These are phyloP conservation scores for Cryptosporidium sp. DNA, from an alignment of 169 alveolate genomes.

Conservation along the genomic window DNA sequence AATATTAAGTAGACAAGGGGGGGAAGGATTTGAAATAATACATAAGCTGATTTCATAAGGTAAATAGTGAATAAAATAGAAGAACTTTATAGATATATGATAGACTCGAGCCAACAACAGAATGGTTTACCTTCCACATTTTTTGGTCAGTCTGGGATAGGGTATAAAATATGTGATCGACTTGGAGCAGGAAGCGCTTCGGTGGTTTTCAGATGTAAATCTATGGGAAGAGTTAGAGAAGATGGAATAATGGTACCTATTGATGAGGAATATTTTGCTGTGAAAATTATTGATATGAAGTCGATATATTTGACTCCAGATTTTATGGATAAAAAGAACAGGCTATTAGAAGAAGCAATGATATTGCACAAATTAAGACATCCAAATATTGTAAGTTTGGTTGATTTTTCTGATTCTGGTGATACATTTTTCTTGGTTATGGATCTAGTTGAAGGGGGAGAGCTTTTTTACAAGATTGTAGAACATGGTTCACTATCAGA, in stretches of 20 bases:
- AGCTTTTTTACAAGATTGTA: constrained; percentile 88
- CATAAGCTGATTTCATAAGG: neutral
- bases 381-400: constrained; percentile 84
- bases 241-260: constrained; percentile 64
- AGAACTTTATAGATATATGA: neutral
- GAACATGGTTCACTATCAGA: constrained; percentile 83
- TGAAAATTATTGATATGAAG: constrained; percentile 42
- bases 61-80: neutral
- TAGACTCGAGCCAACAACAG: neutral
- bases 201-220: constrained; percentile 37
- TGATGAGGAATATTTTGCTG: constrained; percentile 63
- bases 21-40: constrained; percentile 1
- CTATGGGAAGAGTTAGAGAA: constrained; percentile 31
- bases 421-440: constrained; percentile 84
- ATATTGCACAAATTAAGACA: constrained; percentile 83
- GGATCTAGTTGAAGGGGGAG: constrained; percentile 93
- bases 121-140: constrained; percentile 29
- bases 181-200: constrained; percentile 78
- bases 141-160: constrained; percentile 60
- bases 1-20: neutral
- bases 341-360: constrained; percentile 82
- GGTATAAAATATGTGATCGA: constrained; percentile 58
- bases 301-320: constrained; percentile 42
- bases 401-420: constrained; percentile 83
- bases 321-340: constrained; percentile 39